Percentiles rank a stretch among this genome's conserved stretches.
phyloP scores from a whole-genome alignment of 805 yeast genomes.

The Candida railenensis region DNA sequence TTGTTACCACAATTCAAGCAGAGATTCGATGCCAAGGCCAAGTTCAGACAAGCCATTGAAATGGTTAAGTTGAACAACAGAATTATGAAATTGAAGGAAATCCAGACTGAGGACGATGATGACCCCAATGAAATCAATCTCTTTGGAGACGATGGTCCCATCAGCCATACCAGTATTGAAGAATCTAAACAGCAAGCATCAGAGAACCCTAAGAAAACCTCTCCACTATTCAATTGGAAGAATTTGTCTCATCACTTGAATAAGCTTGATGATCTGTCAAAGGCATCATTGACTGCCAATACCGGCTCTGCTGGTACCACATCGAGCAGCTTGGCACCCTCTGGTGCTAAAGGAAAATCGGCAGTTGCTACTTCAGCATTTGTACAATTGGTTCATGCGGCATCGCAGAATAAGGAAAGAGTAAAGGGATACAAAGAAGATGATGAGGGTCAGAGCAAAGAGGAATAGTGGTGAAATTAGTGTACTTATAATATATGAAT shows the following conservation, averaged over 20 bases:
- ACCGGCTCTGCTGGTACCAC: conserved; percentile 9
- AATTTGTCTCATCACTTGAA: conserved; percentile 23
- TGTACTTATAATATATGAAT: too few relatives aligned
- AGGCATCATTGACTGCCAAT: conserved; percentile 19
- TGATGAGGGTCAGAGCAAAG: conserved; percentile 1
- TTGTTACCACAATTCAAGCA: conserved; percentile 78
- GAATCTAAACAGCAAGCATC: conserved; percentile 8
- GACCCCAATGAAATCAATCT: conserved; percentile 48
- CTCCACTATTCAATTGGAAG: conserved; percentile 28
- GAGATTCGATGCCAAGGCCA: conserved; percentile 80
- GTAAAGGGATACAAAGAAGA: conserved; percentile 20
- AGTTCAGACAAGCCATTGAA: conserved; percentile 83
- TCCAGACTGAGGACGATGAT: conserved; percentile 59
- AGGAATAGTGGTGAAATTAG: neutral
- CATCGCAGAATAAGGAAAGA: conserved; percentile 56
- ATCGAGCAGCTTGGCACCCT: conserved; percentile 26
- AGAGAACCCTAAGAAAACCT: conserved; percentile 1
- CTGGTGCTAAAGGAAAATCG: conserved; percentile 23
- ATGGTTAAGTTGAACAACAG: conserved; percentile 79
- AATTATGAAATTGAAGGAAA: conserved; percentile 64
- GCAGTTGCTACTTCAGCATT: conserved; percentile 53
- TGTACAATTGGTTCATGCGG: conserved; percentile 70
- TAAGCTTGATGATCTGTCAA: conserved; percentile 18
- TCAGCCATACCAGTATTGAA: conserved; percentile 6
- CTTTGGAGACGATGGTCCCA: conserved; percentile 29